Evolutionary conservation across 768 basidiomycete genomes (phyloP).

Genomic region (Tylopilus subfusipes): DNA sequence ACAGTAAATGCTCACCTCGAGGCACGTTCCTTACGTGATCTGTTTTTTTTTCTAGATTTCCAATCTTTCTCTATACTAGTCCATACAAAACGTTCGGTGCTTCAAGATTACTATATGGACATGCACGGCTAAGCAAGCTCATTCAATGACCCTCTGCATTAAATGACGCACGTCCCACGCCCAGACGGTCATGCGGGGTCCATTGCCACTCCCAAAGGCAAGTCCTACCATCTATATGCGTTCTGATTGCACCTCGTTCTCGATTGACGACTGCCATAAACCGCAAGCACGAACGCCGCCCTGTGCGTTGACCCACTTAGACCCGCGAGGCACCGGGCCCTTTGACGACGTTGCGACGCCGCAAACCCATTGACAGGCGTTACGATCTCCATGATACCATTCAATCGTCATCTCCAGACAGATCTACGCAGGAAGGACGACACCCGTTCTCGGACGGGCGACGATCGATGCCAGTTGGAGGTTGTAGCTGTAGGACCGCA

Average conservation of each 20-base stretch:
- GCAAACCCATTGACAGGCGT: background rate
- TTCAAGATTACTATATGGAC: background rate
- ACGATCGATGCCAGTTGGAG: background rate
- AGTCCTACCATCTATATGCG: no score
- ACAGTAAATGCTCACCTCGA: background rate
- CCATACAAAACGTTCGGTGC: background rate
- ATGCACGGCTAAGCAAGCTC: background rate
- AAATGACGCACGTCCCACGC: background rate
- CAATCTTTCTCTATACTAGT: background rate
- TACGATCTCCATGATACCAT: background rate
- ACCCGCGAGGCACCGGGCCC: background rate
- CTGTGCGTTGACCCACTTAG: background rate
- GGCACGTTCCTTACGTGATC: slow-evolving; percentile 8
- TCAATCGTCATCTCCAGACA: background rate
- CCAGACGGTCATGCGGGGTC: background rate
- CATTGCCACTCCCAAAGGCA: background rate
- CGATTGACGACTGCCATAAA: background rate
- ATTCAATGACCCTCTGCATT: background rate
- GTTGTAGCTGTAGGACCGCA: no score
- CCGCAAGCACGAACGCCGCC: background rate
- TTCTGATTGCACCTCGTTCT: background rate
- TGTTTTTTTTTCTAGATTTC: background rate
- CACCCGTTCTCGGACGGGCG: background rate
- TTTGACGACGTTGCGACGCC: background rate
- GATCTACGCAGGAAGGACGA: background rate